phyloP scores from a whole-genome alignment of 768 basidiomycete genomes.

The Lactarius evosmus region DNA sequence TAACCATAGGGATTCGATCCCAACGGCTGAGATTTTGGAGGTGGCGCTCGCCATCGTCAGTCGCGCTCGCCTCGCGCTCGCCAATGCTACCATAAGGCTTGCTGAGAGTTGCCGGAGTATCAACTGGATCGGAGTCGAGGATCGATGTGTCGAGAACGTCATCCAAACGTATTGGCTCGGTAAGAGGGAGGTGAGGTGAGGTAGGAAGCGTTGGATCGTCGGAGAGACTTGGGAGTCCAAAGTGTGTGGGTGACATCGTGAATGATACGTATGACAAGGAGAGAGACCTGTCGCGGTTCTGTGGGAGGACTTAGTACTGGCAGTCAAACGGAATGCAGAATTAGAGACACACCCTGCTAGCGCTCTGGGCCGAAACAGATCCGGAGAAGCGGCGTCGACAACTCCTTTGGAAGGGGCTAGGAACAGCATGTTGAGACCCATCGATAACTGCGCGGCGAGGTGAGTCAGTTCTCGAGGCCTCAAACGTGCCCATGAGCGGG shows the following conservation, averaged over 20 bases:
- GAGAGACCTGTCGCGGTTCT: constrained; percentile 34
- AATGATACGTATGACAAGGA: constrained; percentile 36
- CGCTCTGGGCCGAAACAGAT: constrained; percentile 21
- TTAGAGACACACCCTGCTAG: constrained; percentile 22
- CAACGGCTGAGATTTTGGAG: constrained; percentile 58
- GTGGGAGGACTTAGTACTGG: constrained; percentile 28
- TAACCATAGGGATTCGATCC: constrained; percentile 70
- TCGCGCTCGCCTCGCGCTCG: constrained; percentile 21
- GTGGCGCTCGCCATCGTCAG: constrained; percentile 38
- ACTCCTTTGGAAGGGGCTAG: constrained; percentile 27
- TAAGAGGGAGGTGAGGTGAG: constrained; percentile 31
- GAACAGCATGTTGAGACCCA: constrained; percentile 18
- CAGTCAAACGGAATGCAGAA: not conserved
- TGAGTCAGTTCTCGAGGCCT: constrained; percentile 14
- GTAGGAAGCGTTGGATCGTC: constrained; percentile 37
- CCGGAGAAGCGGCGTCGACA: constrained; percentile 23
- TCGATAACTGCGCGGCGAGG: constrained; percentile 28
- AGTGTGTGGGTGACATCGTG: constrained; percentile 33
- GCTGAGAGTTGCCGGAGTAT: constrained; percentile 5
- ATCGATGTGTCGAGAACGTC: constrained; percentile 77
- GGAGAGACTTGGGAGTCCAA: constrained; percentile 26
- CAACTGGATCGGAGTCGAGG: constrained; percentile 53
- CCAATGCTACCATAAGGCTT: constrained; percentile 24
- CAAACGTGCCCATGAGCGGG: constrained; percentile 27
- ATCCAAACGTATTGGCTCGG: constrained; percentile 59